Conservation (phyloP, 2,329 filamentous ascomycete genomes). For the Oidium heveae region DNA sequence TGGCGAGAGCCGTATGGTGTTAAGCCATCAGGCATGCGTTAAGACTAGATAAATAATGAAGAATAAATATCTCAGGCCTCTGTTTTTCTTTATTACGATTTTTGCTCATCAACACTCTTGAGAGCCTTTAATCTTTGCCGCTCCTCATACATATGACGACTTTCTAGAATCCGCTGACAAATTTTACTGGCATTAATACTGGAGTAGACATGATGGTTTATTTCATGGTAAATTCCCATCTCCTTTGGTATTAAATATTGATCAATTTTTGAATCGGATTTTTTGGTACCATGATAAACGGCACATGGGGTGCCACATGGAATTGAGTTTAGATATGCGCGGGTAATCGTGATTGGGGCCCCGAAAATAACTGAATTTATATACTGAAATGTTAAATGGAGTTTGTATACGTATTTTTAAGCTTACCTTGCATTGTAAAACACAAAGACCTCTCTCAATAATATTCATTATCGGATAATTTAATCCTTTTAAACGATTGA, state of each 20-base stretch:
- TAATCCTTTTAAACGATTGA: constrained; percentile 88
- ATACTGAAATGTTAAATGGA: constrained; percentile 28
- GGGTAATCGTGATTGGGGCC: constrained; percentile 68
- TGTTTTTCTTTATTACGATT: constrained; percentile 30
- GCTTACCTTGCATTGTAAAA: constrained; percentile 71
- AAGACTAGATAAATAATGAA: too few relatives aligned
- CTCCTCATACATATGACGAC: constrained; percentile 70
- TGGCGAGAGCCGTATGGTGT: too few relatives aligned
- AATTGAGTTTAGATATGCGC: constrained; percentile 47
- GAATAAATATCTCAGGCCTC: too few relatives aligned
- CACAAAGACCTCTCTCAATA: constrained; percentile 83
- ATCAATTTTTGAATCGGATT: constrained; percentile 47
- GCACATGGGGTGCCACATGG: constrained; percentile 51
- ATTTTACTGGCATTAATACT: constrained; percentile 84
- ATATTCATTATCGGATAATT: constrained; percentile 99
- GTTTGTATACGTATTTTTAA: not conserved
- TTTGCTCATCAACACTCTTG: constrained; percentile 55
- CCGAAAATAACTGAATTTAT: constrained; percentile 72
- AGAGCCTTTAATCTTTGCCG: constrained; percentile 72
- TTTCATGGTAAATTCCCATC: constrained; percentile 64
- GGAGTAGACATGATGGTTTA: constrained; percentile 53
- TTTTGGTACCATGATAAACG: constrained; percentile 90
- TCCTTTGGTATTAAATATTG: constrained; percentile 59
- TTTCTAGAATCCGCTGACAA: constrained; percentile 70
- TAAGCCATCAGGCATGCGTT: too few relatives aligned